Percentiles rank a stretch among this genome's conserved stretches.
Evolutionary conservation across 176 grass and related monocot genomes (phyloP).

Genomic region (Stipa capillata): DNA sequence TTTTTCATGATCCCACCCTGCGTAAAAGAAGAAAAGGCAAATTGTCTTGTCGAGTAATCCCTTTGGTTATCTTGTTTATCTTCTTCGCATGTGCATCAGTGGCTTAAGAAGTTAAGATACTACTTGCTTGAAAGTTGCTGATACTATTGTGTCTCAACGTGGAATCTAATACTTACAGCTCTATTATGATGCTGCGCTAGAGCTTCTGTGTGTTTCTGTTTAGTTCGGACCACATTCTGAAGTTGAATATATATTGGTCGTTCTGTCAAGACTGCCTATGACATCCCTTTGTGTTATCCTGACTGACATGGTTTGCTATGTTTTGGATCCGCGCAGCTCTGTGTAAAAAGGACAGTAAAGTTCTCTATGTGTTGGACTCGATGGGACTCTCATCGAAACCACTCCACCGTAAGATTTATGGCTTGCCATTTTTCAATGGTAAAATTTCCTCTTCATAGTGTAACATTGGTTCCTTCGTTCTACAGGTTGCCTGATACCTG

Average conservation of each 20-base stretch:
- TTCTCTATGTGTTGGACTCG: constrained; percentile 27
- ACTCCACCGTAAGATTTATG: constrained; percentile 61
- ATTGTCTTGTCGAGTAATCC: neutral
- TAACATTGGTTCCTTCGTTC: neutral
- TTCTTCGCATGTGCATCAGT: neutral
- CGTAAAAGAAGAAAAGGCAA: neutral
- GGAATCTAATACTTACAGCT: neutral
- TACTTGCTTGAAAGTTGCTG: neutral
- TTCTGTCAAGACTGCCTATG: neutral
- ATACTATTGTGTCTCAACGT: too few species aligned
- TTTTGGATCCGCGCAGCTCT: constrained; percentile 35
- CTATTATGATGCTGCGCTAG: neutral
- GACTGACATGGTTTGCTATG: constrained; percentile 8
- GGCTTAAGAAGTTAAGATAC: neutral
- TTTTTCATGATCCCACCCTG: neutral
- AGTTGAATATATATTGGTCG: neutral
- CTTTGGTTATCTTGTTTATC: too few species aligned
- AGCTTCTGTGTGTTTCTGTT: neutral
- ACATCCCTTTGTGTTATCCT: neutral
- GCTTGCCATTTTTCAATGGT: neutral
- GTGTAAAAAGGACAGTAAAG: constrained; percentile 61
- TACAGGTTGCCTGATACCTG: constrained; percentile 68
- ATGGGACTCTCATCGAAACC: constrained; percentile 41
- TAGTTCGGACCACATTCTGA: neutral
- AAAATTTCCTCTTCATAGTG: neutral